Evolutionary conservation across 2,329 filamentous ascomycete genomes (phyloP).

Genomic region (Beauveria sp.): DNA sequence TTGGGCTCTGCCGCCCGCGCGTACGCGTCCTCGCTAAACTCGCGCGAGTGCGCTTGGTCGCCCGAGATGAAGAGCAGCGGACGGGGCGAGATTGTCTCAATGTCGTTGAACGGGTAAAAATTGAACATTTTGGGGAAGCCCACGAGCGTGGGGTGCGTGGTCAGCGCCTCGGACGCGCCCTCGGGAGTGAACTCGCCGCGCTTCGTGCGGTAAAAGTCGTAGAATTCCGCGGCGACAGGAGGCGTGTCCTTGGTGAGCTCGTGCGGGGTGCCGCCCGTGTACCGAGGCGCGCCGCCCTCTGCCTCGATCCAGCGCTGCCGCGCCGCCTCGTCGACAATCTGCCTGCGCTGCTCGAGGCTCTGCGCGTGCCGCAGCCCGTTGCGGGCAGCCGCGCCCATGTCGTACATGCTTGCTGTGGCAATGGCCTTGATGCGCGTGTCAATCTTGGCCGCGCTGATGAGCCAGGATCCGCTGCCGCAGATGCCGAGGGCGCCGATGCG

Average conservation of each 20-base stretch:
- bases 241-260: background rate
- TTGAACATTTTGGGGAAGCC: slow-evolving; percentile 18
- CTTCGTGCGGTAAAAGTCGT: background rate
- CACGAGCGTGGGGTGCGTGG: background rate
- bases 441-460: slow-evolving; percentile 29
- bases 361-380: background rate
- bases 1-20: slow-evolving; percentile 25
- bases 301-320: background rate
- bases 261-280: background rate
- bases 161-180: background rate
- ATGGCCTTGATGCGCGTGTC: slow-evolving; percentile 15
- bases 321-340: background rate
- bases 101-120: slow-evolving; percentile 23
- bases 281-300: background rate
- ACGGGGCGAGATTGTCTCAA: slow-evolving; percentile 23
- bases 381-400: slow-evolving; percentile 14
- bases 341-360: background rate
- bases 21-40: slow-evolving; percentile 23
- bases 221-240: background rate
- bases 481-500: slow-evolving; percentile 24
- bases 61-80: slow-evolving; percentile 22
- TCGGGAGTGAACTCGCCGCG: background rate
- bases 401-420: background rate
- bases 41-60: slow-evolving; percentile 20
- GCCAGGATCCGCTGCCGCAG: slow-evolving; percentile 23